phyloP scores from a whole-genome alignment of 192 early-diverging fungal genomes.

The Thamnidium elegans region DNA sequence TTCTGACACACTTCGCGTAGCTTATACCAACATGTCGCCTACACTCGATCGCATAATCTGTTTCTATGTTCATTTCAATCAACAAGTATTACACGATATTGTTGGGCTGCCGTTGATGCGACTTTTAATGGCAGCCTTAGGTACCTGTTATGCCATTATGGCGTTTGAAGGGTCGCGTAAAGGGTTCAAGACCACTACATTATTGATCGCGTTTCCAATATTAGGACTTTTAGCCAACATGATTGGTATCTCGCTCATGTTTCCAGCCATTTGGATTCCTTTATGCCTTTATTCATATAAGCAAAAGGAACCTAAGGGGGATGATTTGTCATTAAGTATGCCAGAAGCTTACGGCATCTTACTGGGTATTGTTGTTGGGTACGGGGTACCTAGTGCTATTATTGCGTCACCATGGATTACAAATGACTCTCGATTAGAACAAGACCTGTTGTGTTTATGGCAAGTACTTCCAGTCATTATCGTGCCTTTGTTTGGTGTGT shows the following conservation, averaged over 20 bases:
- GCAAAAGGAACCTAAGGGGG: not conserved
- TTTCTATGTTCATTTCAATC: conserved; percentile 3
- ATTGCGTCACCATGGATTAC: not conserved
- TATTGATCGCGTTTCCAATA: not conserved
- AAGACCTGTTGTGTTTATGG: not conserved
- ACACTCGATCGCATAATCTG: conserved; percentile 2
- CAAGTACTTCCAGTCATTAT: conserved; percentile 1
- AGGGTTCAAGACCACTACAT: not conserved
- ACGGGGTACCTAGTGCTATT: not conserved
- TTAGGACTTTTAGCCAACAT: conserved; percentile 1
- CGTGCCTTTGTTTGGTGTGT: not conserved
- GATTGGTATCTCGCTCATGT: conserved; percentile 1
- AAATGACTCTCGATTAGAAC: not conserved
- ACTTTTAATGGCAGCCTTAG: not conserved
- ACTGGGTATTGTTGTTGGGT: not conserved
- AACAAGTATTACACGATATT: not conserved
- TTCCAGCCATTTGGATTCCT: conserved; percentile 13
- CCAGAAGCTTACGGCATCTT: conserved; percentile 7
- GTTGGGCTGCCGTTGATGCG: conserved; percentile 10
- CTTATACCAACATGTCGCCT: not conserved
- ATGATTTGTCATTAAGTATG: not conserved
- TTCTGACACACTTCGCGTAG: not conserved
- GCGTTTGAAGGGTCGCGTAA: conserved; percentile 18
- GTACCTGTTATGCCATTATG: conserved; percentile 5
- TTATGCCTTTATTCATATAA: not conserved